Percentiles rank a stretch among this genome's conserved stretches.
phyloP scores from a whole-genome alignment of 495 filamentous ascomycete genomes.

The Penicillium paradoxum region DNA sequence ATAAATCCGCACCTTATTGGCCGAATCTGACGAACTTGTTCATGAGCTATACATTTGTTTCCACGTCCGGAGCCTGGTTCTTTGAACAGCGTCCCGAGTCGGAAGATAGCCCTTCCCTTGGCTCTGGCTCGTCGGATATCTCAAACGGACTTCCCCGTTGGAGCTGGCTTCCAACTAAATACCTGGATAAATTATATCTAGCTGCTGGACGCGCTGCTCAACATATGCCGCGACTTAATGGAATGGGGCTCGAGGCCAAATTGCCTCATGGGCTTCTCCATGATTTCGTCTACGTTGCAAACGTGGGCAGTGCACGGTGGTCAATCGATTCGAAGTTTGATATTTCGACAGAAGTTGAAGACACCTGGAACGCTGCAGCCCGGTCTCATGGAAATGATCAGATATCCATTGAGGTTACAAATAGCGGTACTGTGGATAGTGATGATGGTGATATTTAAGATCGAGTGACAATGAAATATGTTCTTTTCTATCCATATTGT shows the following conservation, averaged over 20 bases:
- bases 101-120: not conserved
- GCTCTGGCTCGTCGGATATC: not conserved
- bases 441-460: too few species aligned
- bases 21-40: not conserved
- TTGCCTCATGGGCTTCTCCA: not conserved
- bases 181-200: not conserved
- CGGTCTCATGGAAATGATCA: not conserved
- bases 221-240: not conserved
- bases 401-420: not conserved
- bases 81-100: not conserved
- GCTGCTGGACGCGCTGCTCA: slow-evolving; percentile 1
- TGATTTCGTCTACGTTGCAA: not conserved
- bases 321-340: not conserved
- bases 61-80: not conserved
- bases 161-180: not conserved
- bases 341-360: not conserved
- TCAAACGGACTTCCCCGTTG: too few species aligned
- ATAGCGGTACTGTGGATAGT: too few species aligned
- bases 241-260: not conserved
- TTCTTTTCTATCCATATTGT: too few species aligned
- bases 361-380: not conserved
- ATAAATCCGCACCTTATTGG: not conserved
- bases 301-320: not conserved
- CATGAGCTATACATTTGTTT: not conserved
- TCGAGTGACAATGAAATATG: too few species aligned